phyloP scores from a whole-genome alignment of 2,329 filamentous ascomycete genomes.

The Cyphellophora attinorum region DNA sequence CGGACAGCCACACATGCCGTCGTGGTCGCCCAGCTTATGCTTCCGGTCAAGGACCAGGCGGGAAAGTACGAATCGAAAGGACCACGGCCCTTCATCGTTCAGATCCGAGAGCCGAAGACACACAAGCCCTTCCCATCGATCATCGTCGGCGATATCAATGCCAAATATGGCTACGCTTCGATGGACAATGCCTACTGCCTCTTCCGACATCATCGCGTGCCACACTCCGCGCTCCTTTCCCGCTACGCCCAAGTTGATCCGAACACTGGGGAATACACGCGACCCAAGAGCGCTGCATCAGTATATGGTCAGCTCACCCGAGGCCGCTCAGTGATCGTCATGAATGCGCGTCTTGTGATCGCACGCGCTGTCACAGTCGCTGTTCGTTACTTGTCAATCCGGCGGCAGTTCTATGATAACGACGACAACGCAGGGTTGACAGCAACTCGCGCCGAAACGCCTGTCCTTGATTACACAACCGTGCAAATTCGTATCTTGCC shows the following conservation, averaged over 20 bases:
- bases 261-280: slow-evolving; percentile 34
- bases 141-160: slow-evolving; percentile 44
- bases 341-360: slow-evolving; percentile 41
- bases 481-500: slow-evolving; percentile 45
- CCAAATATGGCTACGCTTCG: slow-evolving; percentile 44
- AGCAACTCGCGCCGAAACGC: slow-evolving; percentile 28
- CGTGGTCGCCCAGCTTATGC: slow-evolving; percentile 41
- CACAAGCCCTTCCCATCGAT: slow-evolving; percentile 39
- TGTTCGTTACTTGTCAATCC: slow-evolving; percentile 40
- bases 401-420: slow-evolving; percentile 41
- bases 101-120: slow-evolving; percentile 40
- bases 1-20: slow-evolving; percentile 47
- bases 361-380: slow-evolving; percentile 45
- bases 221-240: slow-evolving; percentile 40
- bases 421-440: slow-evolving; percentile 33
- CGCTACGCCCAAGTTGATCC: slow-evolving; percentile 40
- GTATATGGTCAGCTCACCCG: slow-evolving; percentile 43
- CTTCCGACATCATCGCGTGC: slow-evolving; percentile 37
- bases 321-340: slow-evolving; percentile 31
- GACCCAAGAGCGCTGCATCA: slow-evolving; percentile 38
- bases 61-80: slow-evolving; percentile 32
- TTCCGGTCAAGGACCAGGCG: slow-evolving; percentile 27
- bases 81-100: slow-evolving; percentile 43
- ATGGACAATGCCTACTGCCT: slow-evolving; percentile 48
- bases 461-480: slow-evolving; percentile 45